Conservation (phyloP, 176 grass and related monocot genomes). For the Pharus latifolius region DNA sequence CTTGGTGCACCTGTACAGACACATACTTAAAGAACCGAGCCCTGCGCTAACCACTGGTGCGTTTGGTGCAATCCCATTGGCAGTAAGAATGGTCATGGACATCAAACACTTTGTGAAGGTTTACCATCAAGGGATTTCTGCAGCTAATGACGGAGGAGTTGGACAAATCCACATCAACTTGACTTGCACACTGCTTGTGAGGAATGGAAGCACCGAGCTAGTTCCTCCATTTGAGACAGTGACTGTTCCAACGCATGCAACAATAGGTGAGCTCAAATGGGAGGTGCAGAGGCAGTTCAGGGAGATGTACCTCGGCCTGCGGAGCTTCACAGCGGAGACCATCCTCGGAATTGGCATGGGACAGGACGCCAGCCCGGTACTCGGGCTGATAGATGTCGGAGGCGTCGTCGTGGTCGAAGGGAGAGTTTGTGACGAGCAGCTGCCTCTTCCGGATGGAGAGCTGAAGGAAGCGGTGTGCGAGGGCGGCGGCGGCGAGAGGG, state of each 20-base stretch:
- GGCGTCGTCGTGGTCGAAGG: conserved; percentile 50
- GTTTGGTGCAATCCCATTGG: conserved; percentile 46
- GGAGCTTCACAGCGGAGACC: conserved; percentile 46
- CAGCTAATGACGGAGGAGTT: neutral
- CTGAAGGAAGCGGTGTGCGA: conserved; percentile 31
- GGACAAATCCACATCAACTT: conserved; percentile 38
- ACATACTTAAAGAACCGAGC: conserved; percentile 44
- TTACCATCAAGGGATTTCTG: conserved; percentile 24
- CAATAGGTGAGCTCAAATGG: conserved; percentile 68
- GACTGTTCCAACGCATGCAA: conserved; percentile 46
- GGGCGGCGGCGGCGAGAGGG: conserved; percentile 12
- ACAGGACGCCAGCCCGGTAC: conserved; percentile 26
- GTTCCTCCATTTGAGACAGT: conserved; percentile 48
- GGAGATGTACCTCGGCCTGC: conserved; percentile 58
- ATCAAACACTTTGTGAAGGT: conserved; percentile 79
- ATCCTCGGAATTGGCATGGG: conserved; percentile 19
- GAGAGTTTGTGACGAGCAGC: conserved; percentile 3
- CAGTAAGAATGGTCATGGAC: conserved; percentile 51
- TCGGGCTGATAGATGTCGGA: conserved; percentile 28
- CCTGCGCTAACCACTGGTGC: conserved; percentile 25
- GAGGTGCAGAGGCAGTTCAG: conserved; percentile 63
- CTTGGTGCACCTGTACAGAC: conserved; percentile 41
- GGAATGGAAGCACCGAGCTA: conserved; percentile 20
- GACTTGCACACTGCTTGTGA: conserved; percentile 47
- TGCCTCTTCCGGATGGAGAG: conserved; percentile 16